A percentile compares a stretch with the other conserved stretches of the same genome.
phyloP scores from a whole-genome alignment of 2,329 filamentous ascomycete genomes.

The Penicillium glabrum region DNA sequence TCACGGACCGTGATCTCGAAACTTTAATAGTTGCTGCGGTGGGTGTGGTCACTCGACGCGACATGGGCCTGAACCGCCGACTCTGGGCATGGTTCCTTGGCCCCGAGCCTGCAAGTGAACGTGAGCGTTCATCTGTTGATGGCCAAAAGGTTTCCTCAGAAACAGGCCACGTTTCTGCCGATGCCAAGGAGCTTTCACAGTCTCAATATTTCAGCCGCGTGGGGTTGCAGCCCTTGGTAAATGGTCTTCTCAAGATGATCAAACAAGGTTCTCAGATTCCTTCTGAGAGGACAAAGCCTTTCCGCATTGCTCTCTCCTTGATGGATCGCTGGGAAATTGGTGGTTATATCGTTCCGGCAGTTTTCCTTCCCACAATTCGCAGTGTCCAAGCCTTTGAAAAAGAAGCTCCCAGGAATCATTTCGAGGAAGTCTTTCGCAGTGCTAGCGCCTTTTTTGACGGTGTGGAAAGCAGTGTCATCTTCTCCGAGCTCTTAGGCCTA shows the following conservation, averaged over 20 bases:
- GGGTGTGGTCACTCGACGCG: slow-evolving; percentile 82
- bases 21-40: slow-evolving; percentile 77
- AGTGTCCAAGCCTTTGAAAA: slow-evolving; percentile 75
- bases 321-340: slow-evolving; percentile 99
- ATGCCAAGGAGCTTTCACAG: slow-evolving; percentile 54
- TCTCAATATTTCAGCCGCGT: slow-evolving; percentile 81
- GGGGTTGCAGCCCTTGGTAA: slow-evolving; percentile 72
- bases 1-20: slow-evolving; percentile 74
- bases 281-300: slow-evolving; percentile 75
- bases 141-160: slow-evolving; percentile 27
- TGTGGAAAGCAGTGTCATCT: slow-evolving; percentile 91
- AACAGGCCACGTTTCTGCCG: slow-evolving; percentile 25
- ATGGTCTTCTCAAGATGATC: slow-evolving; percentile 76
- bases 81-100: slow-evolving; percentile 97
- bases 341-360: slow-evolving; percentile 78
- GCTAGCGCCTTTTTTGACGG: slow-evolving; percentile 97
- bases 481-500: slow-evolving; percentile 73
- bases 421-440: slow-evolving; percentile 84
- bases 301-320: slow-evolving; percentile 86
- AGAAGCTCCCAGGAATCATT: slow-evolving; percentile 66
- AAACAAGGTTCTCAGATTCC: slow-evolving; percentile 55
- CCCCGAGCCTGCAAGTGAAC: slow-evolving; percentile 57
- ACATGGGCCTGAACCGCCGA: slow-evolving; percentile 94
- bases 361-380: slow-evolving; percentile 83
- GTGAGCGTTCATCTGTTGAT: slow-evolving; percentile 35